Evolutionary conservation across 305 asterid species (phyloP).

Genomic region (Stenogyne calaminthoides): DNA sequence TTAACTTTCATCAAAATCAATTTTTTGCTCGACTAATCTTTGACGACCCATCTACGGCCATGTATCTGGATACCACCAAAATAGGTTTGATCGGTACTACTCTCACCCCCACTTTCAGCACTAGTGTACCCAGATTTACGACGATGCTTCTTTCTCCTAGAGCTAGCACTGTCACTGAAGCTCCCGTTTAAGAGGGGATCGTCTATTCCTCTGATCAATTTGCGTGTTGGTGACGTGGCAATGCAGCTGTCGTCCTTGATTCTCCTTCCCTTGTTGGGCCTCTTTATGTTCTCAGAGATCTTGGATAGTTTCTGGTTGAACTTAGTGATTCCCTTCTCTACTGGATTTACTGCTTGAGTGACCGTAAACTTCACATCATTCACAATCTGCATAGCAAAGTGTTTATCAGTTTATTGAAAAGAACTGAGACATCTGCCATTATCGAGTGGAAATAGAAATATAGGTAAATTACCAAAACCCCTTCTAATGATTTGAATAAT

Average conservation of each 20-base stretch:
- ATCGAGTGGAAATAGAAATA: neutral
- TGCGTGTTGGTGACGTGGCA: conserved; percentile 51
- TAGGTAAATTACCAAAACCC: neutral
- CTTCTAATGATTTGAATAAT: neutral
- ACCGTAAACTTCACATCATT: conserved; percentile 90
- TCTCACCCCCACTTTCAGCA: conserved; percentile 93
- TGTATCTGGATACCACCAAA: conserved; percentile 65
- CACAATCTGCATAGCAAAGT: conserved; percentile 64
- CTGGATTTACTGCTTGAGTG: conserved; percentile 93
- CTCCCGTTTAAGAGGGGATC: conserved; percentile 95
- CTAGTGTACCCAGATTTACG: conserved; percentile 81
- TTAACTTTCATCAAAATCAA: neutral
- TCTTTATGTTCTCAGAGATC: conserved; percentile 90
- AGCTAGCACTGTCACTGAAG: conserved; percentile 64
- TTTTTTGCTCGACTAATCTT: conserved; percentile 48
- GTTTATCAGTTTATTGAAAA: neutral
- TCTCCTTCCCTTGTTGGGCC: conserved; percentile 61
- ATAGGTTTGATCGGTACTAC: conserved; percentile 62
- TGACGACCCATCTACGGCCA: conserved; percentile 91
- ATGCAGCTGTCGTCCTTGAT: conserved; percentile 88
- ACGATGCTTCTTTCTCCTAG: conserved; percentile 74
- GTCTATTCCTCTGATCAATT: conserved; percentile 82
- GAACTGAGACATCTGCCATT: neutral
- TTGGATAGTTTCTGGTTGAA: conserved; percentile 77
- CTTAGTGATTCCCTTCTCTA: conserved; percentile 87